Percentiles rank a stretch among this genome's conserved stretches.
Conservation (phyloP, 2,329 filamentous ascomycete genomes). For the Diaporthe citrichinensis region DNA sequence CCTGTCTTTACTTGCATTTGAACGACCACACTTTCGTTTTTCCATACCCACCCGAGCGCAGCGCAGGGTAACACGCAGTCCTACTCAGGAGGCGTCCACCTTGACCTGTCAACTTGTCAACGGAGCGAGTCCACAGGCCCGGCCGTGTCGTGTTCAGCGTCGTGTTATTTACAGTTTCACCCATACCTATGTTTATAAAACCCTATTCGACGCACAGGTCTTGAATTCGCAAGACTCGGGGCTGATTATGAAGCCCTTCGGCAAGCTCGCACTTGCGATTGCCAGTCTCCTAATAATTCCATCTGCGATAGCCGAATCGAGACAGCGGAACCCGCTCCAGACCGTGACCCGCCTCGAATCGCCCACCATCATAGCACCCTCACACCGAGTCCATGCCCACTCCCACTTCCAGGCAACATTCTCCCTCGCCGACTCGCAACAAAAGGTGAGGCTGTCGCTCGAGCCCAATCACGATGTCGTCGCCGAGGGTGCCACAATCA, state of each 20-base stretch:
- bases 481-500: constrained; percentile 79
- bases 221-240: constrained; percentile 14
- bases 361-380: constrained; percentile 74
- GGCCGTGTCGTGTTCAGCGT: not conserved
- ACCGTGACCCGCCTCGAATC: constrained; percentile 82
- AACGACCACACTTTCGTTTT: constrained; percentile 21
- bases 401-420: constrained; percentile 91
- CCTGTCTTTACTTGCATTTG: constrained; percentile 30
- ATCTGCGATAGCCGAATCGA: constrained; percentile 72
- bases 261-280: constrained; percentile 35
- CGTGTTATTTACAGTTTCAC: not conserved
- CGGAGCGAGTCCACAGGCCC: not conserved
- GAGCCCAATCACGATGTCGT: constrained; percentile 95
- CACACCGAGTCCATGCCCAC: constrained; percentile 82
- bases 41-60: no score
- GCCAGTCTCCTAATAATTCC: constrained; percentile 46
- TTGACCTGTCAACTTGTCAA: not conserved
- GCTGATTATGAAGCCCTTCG: constrained; percentile 38
- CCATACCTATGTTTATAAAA: constrained; percentile 15
- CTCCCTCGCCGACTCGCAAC: constrained; percentile 74
- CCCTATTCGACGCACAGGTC: not conserved
- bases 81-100: not conserved
- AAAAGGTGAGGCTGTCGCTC: constrained; percentile 83
- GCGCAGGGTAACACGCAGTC: constrained; percentile 5
- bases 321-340: constrained; percentile 81